Conservation (phyloP, 1,284 basidiomycete species). For the Xerocomus nothofagi region DNA sequence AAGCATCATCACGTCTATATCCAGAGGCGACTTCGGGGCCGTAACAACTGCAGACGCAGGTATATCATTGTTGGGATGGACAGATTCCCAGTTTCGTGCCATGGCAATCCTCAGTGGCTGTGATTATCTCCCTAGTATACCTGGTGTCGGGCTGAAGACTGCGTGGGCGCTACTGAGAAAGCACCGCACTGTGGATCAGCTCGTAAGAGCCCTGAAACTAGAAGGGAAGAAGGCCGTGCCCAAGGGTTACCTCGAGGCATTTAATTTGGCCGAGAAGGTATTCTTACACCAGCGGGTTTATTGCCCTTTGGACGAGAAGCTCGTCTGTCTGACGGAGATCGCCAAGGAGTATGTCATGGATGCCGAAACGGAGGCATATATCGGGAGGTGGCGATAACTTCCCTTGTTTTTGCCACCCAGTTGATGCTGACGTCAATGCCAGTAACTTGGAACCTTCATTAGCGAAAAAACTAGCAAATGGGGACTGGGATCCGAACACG, state of each 20-base stretch:
- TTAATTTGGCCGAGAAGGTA: constrained; percentile 82
- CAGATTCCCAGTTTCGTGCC: constrained; percentile 84
- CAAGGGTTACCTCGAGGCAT: constrained; percentile 70
- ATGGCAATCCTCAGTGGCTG: constrained; percentile 98
- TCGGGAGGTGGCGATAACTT: constrained; percentile 59
- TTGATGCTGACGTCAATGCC: constrained; percentile 17
- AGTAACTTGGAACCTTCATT: constrained; percentile 61
- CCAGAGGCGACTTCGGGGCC: constrained; percentile 73
- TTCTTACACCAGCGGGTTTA: constrained; percentile 95
- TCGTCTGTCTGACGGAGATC: constrained; percentile 70
- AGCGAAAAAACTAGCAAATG: constrained; percentile 69
- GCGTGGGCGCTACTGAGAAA: constrained; percentile 82
- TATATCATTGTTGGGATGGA: constrained; percentile 86
- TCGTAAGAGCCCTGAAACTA: constrained; percentile 74
- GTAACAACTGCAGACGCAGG: constrained; percentile 57
- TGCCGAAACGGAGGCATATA: constrained; percentile 66
- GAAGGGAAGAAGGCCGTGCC: constrained; percentile 90
- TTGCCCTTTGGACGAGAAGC: constrained; percentile 63
- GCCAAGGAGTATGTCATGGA: constrained; percentile 54
- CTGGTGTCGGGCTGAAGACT: constrained; percentile 95
- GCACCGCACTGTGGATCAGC: constrained; percentile 86
- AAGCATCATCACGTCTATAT: constrained; percentile 78
- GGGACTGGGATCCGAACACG: constrained; percentile 79
- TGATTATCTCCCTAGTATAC: constrained; percentile 94
- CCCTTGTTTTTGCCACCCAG: constrained; percentile 1